Percentiles rank a stretch among this genome's conserved stretches.
Evolutionary conservation across 345 rosid genomes (phyloP).

Genomic region (Carallia brachiata): DNA sequence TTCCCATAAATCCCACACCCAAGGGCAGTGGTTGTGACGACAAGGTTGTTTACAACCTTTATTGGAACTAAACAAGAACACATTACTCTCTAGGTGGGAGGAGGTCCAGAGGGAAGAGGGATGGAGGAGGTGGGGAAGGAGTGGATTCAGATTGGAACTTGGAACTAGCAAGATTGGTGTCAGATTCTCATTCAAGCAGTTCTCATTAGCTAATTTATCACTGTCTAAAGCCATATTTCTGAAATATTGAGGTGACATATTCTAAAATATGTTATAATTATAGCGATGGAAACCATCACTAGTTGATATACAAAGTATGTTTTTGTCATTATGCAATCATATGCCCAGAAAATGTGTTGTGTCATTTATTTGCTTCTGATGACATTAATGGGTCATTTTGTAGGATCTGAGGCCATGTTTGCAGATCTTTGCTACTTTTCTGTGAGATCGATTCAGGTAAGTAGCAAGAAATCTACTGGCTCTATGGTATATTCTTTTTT

Average conservation of each 20-base stretch:
- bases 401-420: slow-evolving; percentile 99
- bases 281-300: neutral
- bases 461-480: slow-evolving; percentile 24
- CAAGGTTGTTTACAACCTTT: too few relatives aligned
- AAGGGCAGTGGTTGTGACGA: too few relatives aligned
- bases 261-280: neutral
- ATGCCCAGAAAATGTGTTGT: neutral
- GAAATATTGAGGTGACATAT: neutral
- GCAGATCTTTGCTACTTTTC: slow-evolving; percentile 99
- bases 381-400: slow-evolving; percentile 10
- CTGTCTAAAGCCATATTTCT: neutral
- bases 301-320: neutral
- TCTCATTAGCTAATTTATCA: neutral
- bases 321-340: neutral
- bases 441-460: slow-evolving; percentile 95
- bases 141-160: neutral
- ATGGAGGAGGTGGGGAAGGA: too few relatives aligned
- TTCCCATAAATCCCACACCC: too few relatives aligned
- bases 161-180: neutral
- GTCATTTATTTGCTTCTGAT: neutral
- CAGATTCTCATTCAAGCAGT: neutral
- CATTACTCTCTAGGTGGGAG: too few relatives aligned
- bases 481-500: slow-evolving; percentile 8
- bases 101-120: too few relatives aligned
- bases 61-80: too few relatives aligned